These are phyloP conservation scores for Tolypocladium amazonense DNA, from an alignment of 2,329 filamentous ascomycete genomes.

Conservation along the genomic window DNA sequence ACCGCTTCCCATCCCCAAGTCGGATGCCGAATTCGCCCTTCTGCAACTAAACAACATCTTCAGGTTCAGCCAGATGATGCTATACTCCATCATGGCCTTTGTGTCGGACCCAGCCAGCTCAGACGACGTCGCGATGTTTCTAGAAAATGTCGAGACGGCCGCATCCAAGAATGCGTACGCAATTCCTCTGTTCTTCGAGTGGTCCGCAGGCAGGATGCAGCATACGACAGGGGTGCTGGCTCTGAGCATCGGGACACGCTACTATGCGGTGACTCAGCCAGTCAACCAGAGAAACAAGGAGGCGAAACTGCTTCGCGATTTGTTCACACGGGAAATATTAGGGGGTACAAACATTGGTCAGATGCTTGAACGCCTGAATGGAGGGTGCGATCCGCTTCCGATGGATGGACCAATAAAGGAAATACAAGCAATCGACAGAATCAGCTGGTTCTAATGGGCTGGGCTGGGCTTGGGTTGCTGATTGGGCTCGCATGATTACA, in stretches of 20 bases:
- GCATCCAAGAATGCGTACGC: neutral
- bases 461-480: neutral
- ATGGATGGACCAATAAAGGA: neutral
- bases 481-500: too few species aligned
- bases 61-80: neutral
- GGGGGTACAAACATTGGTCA: neutral
- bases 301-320: neutral
- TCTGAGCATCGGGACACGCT: neutral
- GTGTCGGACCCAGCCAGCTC: neutral
- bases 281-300: neutral
- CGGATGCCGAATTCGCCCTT: neutral
- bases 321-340: neutral
- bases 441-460: neutral
- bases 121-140: neutral
- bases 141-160: neutral
- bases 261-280: neutral
- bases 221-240: neutral
- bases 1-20: neutral
- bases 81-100: neutral
- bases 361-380: neutral
- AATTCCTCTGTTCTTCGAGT: neutral
- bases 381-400: neutral
- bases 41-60: neutral
- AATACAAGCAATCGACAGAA: neutral
- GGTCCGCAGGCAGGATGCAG: neutral